A percentile compares a stretch with the other conserved stretches of the same genome.
Evolutionary conservation across 805 yeast genomes (phyloP).

Genomic region (Saccharomycopsis fermentans): DNA sequence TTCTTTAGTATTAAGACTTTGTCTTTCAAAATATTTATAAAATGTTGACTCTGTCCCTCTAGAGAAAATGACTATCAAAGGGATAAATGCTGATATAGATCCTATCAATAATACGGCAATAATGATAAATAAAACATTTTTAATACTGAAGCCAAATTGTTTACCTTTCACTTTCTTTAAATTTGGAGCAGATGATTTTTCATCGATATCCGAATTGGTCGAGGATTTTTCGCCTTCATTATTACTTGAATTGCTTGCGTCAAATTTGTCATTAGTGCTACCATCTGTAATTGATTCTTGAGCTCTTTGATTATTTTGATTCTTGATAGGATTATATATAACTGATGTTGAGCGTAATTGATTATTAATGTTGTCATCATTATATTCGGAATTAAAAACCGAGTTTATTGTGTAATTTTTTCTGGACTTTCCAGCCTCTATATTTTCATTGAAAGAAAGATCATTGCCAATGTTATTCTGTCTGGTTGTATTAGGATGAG

Average conservation of each 20-base stretch:
- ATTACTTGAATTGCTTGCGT: background rate
- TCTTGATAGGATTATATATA: background rate
- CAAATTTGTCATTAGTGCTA: background rate
- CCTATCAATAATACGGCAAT: slow-evolving; percentile 4
- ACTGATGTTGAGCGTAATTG: background rate
- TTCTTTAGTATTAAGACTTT: slow-evolving; percentile 22
- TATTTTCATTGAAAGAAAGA: slow-evolving; percentile 12
- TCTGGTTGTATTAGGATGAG: background rate
- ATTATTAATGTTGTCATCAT: background rate
- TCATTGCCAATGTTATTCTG: background rate
- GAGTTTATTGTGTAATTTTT: background rate
- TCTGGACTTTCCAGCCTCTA: background rate
- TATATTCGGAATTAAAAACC: background rate
- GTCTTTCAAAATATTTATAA: slow-evolving; percentile 24
- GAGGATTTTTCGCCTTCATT: background rate
- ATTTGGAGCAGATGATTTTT: background rate
- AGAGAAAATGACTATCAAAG: slow-evolving; percentile 22
- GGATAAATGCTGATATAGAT: slow-evolving; percentile 8
- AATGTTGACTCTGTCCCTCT: slow-evolving; percentile 27
- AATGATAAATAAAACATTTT: slow-evolving; percentile 1
- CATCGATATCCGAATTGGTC: background rate
- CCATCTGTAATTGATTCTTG: background rate
- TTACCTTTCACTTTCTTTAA: background rate
- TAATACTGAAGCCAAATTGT: background rate
- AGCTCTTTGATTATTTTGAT: background rate